Percentiles rank a stretch among this genome's conserved stretches.
These are phyloP conservation scores for Pleurotus platypus DNA, from an alignment of 768 basidiomycete genomes.

Conservation along the genomic window DNA sequence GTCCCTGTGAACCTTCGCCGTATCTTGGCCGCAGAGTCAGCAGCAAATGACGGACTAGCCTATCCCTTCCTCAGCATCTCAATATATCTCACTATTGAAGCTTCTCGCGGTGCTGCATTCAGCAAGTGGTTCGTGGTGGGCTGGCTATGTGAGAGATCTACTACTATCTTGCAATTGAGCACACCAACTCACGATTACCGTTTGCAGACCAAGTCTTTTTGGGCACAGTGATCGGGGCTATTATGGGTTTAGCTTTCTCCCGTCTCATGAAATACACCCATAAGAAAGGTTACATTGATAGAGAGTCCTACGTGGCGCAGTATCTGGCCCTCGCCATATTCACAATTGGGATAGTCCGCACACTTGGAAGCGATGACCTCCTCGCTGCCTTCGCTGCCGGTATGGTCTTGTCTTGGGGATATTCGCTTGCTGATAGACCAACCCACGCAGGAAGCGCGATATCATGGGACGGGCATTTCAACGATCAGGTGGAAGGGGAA, in stretches of 20 bases:
- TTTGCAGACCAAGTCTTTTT: slow-evolving; percentile 73
- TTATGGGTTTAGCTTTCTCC: slow-evolving; percentile 55
- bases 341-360: slow-evolving; percentile 71
- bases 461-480: slow-evolving; percentile 88
- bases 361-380: slow-evolving; percentile 84
- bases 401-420: slow-evolving; percentile 18
- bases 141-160: slow-evolving; percentile 58
- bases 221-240: slow-evolving; percentile 65
- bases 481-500: slow-evolving; percentile 79
- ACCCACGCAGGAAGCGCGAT: slow-evolving; percentile 69
- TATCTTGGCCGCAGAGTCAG: slow-evolving; percentile 84
- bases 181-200: background rate
- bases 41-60: slow-evolving; percentile 93
- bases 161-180: background rate
- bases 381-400: slow-evolving; percentile 87
- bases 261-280: slow-evolving; percentile 72
- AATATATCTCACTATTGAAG: slow-evolving; percentile 79
- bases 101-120: slow-evolving; percentile 57
- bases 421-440: background rate
- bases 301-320: slow-evolving; percentile 87
- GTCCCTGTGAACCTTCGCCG: slow-evolving; percentile 76
- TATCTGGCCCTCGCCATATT: slow-evolving; percentile 75
- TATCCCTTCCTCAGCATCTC: slow-evolving; percentile 90
- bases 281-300: slow-evolving; percentile 60
- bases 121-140: slow-evolving; percentile 86